Evolutionary conservation across 257 asterid genomes (phyloP), one percentile per base, ranked within the genome.

Genomic region (Ballota nigra): DNA sequence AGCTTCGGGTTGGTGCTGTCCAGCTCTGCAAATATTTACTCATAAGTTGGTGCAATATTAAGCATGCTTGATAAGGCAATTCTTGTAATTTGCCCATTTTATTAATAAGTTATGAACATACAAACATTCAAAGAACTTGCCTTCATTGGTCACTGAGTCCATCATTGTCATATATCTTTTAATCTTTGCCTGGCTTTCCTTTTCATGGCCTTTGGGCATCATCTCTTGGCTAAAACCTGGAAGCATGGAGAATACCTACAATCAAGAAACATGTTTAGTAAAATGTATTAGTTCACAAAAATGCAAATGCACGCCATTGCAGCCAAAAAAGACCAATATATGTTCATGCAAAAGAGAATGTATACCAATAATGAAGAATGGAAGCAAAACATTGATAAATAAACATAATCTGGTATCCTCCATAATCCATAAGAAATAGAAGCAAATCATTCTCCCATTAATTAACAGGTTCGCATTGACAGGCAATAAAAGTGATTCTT

Each of bases 101-200:
- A 47, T 10, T n/a, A 49, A 24, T 23, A 33, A 51, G 13, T 31
- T 41, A 53, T 38, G 6, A 19, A 29, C 12, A 53, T n/a, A 15
- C 13, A 23, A 19, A 29, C 12, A 53, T n/a, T n/a, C 13, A 23
- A 23, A 12, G 19, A 75, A 22, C 94, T 84, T 78, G 71, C 96
- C 99, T 86, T 92, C 91, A 66, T 95, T 88, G 47, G 98, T 95
- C 99, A 95, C 89, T 1, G 99, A 95, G 79, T 95, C 99, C 99
- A 92, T 88, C 96, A 95, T 92, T 47, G 97, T 92, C 99, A 89
- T 89, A 76, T 88, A 95, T 68, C 98, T 82, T 81, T 95, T 89
- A 28, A 92, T 79, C 83, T 92, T 95, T 15, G 96, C 83, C 77
- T 87, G 98, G 77, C 96, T 95, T 86, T 89, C 96, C 75, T 87